Conservation (phyloP, 2,329 filamentous ascomycete species). For the Claviceps capensis region DNA sequence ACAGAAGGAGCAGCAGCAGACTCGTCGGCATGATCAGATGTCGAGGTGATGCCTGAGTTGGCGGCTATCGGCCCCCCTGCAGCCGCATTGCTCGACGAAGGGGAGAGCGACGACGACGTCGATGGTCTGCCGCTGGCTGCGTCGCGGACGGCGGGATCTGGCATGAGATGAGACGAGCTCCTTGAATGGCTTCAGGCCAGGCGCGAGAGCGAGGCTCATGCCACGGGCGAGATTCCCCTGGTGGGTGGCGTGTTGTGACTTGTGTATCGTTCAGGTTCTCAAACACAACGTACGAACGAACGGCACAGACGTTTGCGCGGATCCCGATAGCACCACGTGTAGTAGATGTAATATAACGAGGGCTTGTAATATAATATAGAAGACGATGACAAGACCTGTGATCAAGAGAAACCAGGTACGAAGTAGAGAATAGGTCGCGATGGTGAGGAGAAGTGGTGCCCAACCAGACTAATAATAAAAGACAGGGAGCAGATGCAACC, state of each 20-base stretch:
- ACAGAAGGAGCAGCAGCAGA: constrained; percentile 20
- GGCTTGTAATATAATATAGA: too few relatives aligned
- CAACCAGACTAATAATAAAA: not conserved
- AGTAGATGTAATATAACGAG: too few relatives aligned
- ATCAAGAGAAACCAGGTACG: too few relatives aligned
- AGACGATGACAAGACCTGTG: too few relatives aligned
- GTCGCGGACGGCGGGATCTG: constrained; percentile 6
- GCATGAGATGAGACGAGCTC: constrained; percentile 12
- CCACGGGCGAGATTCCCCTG: too few relatives aligned
- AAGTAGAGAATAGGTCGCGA: not conserved
- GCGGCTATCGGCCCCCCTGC: not conserved
- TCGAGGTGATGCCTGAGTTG: not conserved
- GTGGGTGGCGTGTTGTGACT: too few relatives aligned
- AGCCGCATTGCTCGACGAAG: constrained; percentile 5
- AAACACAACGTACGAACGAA: too few relatives aligned
- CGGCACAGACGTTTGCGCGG: too few relatives aligned
- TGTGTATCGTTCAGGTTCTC: too few relatives aligned
- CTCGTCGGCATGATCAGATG: constrained; percentile 13
- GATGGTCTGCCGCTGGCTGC: constrained; percentile 10
- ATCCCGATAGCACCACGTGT: too few relatives aligned
- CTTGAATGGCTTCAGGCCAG: constrained; percentile 5
- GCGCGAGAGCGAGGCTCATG: constrained; percentile 4
- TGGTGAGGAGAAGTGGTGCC: not conserved
- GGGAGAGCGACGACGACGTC: constrained; percentile 9
- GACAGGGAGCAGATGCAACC: not conserved